Evolutionary conservation across 1,284 basidiomycete species (phyloP).

Genomic region (Cryptococcus maquisensis): DNA sequence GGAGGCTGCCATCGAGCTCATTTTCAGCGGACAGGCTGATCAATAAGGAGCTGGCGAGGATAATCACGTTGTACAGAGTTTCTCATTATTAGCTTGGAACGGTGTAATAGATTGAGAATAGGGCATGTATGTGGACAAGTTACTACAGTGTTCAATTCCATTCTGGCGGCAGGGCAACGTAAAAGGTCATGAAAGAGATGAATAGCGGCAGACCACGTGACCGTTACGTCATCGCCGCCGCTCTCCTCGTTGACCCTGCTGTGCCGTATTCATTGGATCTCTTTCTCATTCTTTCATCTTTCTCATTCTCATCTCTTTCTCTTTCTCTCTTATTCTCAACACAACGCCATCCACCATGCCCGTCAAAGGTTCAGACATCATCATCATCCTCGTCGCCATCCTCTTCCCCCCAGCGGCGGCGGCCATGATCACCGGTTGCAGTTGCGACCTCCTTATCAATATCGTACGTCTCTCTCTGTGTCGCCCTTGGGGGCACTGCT

Average conservation of each 20-base stretch:
- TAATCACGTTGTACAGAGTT: too few relatives aligned
- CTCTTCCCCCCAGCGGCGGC: conserved; percentile 57
- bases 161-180: too few relatives aligned
- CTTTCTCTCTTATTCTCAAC: background rate
- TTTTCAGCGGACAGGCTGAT: conserved; percentile 60
- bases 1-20: conserved; percentile 84
- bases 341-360: conserved; percentile 24
- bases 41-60: background rate
- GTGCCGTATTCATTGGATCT: too few relatives aligned
- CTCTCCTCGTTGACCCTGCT: background rate
- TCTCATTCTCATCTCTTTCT: background rate
- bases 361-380: conserved; percentile 43
- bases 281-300: background rate
- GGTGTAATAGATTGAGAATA: too few relatives aligned
- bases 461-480: conserved; percentile 39
- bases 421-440: conserved; percentile 69
- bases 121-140: too few relatives aligned
- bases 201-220: too few relatives aligned
- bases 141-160: too few relatives aligned
- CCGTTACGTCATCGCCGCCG: too few relatives aligned
- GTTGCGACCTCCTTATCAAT: conserved; percentile 75
- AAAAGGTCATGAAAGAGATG: too few relatives aligned
- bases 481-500: background rate
- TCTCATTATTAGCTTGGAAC: too few relatives aligned
- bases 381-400: conserved; percentile 58